phyloP scores from a whole-genome alignment of 768 basidiomycete genomes.

The Panellus pusillus region DNA sequence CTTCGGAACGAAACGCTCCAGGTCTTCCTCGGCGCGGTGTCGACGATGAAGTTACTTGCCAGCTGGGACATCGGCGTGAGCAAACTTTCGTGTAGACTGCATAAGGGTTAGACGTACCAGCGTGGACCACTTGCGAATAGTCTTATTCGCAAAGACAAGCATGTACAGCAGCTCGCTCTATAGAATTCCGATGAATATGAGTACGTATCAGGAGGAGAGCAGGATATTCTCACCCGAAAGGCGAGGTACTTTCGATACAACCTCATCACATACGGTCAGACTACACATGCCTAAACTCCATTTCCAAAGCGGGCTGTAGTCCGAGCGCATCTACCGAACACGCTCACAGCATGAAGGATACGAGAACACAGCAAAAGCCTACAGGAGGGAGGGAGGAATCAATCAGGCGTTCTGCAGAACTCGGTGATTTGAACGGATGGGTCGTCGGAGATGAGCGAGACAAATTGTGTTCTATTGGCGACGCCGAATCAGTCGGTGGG shows the following conservation, averaged over 20 bases:
- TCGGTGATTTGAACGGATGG: constrained; percentile 52
- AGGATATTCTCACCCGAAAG: constrained; percentile 11
- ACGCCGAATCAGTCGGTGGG: background rate
- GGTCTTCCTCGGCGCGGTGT: constrained; percentile 46
- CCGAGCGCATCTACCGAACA: background rate
- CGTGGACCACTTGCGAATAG: constrained; percentile 13
- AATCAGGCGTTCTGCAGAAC: constrained; percentile 61
- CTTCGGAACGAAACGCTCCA: constrained; percentile 44
- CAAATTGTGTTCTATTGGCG: constrained; percentile 52
- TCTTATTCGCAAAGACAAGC: background rate
- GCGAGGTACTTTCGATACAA: constrained; percentile 26
- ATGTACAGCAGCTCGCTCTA: constrained; percentile 15
- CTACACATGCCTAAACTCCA: constrained; percentile 44
- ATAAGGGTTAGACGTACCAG: background rate
- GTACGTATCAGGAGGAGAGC: background rate
- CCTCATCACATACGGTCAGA: constrained; percentile 39
- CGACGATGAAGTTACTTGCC: constrained; percentile 34
- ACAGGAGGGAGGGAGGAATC: constrained; percentile 56
- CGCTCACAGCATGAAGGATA: no score
- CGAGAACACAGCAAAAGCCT: constrained; percentile 18
- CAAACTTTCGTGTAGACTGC: no score
- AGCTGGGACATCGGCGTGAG: constrained; percentile 12
- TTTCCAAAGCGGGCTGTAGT: constrained; percentile 33
- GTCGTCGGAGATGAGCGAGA: constrained; percentile 54
- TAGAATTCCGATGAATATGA: no score